Percentiles rank a stretch among this genome's conserved stretches.
Conservation (phyloP, 2,329 filamentous ascomycete genomes). For the Seiridium unicorne region DNA sequence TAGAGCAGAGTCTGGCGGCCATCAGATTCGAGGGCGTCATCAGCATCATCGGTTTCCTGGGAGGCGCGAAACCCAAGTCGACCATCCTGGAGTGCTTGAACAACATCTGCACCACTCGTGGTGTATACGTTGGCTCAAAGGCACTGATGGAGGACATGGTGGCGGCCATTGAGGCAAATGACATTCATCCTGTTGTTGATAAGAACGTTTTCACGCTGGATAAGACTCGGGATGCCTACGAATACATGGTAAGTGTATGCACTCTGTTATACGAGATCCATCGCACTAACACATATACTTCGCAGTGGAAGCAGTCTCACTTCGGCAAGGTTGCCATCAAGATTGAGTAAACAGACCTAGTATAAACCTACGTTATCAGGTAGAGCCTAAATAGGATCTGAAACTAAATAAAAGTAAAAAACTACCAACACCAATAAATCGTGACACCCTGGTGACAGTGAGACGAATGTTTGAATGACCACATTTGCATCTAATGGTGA, state of each 20-base stretch:
- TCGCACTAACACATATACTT: background rate
- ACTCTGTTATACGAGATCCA: background rate
- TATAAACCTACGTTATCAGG: background rate
- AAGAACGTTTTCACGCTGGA: slow-evolving; percentile 35
- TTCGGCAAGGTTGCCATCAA: slow-evolving; percentile 55
- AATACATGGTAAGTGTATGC: slow-evolving; percentile 43
- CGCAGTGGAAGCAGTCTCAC: slow-evolving; percentile 48
- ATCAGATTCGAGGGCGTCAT: slow-evolving; percentile 46
- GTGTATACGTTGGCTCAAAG: slow-evolving; percentile 39
- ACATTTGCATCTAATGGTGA: no score
- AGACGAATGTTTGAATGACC: no score
- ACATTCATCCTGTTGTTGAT: slow-evolving; percentile 41
- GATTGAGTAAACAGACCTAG: slow-evolving; percentile 28
- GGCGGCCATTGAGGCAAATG: slow-evolving; percentile 37
- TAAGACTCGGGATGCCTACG: slow-evolving; percentile 42
- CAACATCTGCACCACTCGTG: slow-evolving; percentile 36
- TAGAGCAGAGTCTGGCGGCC: slow-evolving; percentile 42
- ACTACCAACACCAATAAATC: no score
- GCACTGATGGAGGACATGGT: slow-evolving; percentile 42
- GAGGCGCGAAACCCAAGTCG: slow-evolving; percentile 42
- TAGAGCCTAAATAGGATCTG: background rate
- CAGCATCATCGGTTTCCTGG: slow-evolving; percentile 40
- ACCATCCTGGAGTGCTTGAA: slow-evolving; percentile 50
- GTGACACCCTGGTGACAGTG: no score
- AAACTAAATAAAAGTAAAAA: background rate